Percentiles rank a stretch among this genome's conserved stretches.
Conservation (phyloP, 2,329 filamentous ascomycete species). For the Beauveria pseudobassiana region DNA sequence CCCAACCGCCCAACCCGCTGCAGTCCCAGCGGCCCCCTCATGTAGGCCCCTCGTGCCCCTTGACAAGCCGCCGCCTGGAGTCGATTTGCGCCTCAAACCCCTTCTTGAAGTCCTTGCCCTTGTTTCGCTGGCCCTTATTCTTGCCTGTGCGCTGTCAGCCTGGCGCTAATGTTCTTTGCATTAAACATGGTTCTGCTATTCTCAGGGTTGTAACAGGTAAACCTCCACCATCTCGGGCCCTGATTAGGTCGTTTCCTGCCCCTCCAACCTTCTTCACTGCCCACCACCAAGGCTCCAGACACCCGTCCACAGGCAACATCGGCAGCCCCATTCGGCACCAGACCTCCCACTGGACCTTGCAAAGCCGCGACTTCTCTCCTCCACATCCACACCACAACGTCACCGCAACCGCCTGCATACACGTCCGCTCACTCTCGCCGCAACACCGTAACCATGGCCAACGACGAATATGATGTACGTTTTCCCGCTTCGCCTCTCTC, state of each 20-base stretch:
- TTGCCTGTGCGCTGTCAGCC: no score
- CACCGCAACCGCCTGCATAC: constrained; percentile 5
- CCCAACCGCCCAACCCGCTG: no score
- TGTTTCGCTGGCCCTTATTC: no score
- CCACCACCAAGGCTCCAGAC: background rate
- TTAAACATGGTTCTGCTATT: background rate
- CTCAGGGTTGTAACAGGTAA: background rate
- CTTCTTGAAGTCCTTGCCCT: no score
- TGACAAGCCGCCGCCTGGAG: no score
- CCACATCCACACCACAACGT: constrained; percentile 11
- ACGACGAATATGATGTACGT: constrained; percentile 99
- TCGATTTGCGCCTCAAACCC: no score
- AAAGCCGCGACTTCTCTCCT: constrained; percentile 12
- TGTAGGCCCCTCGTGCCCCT: no score
- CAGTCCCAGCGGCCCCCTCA: no score
- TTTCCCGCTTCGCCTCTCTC: constrained; percentile 16
- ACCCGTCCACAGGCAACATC: background rate
- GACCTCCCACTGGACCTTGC: background rate
- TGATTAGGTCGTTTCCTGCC: background rate
- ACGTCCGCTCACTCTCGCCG: background rate
- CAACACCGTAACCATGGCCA: constrained; percentile 67
- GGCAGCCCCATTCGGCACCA: constrained; percentile 6
- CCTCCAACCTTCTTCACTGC: background rate
- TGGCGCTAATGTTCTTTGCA: no score
- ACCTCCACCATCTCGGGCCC: background rate